Evolutionary conservation across 495 filamentous ascomycete species (phyloP).

Genomic region (Cryomyces minteri): DNA sequence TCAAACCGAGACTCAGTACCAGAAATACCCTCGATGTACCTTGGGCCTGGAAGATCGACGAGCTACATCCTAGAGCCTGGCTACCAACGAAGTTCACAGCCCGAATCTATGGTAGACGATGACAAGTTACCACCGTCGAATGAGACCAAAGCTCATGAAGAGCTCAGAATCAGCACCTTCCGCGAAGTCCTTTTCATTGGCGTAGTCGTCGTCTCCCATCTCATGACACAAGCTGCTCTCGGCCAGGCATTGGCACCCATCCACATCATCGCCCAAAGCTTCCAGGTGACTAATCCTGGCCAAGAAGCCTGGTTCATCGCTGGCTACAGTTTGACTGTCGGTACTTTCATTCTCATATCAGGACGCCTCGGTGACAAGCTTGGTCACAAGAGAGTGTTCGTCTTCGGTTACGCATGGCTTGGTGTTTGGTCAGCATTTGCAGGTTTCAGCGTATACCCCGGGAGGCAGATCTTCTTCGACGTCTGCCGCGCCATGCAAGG

Average conservation of each 20-base stretch:
- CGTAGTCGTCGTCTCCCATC: slow-evolving; percentile 13
- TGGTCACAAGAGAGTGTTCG: slow-evolving; percentile 42
- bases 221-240: slow-evolving; percentile 18
- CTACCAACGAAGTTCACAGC: too few relatives aligned
- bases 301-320: slow-evolving; percentile 34
- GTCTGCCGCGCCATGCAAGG: slow-evolving; percentile 18
- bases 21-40: too few relatives aligned
- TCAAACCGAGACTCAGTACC: too few relatives aligned
- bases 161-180: not conserved
- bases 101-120: too few relatives aligned
- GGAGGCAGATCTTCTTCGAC: slow-evolving; percentile 17
- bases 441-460: slow-evolving; percentile 28
- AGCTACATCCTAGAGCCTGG: too few relatives aligned
- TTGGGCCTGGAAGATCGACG: too few relatives aligned
- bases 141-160: too few relatives aligned
- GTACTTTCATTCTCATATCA: slow-evolving; percentile 44
- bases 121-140: too few relatives aligned
- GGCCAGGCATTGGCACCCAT: slow-evolving; percentile 16
- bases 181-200: slow-evolving; percentile 13
- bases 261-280: slow-evolving; percentile 12
- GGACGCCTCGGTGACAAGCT: slow-evolving; percentile 46
- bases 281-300: slow-evolving; percentile 10
- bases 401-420: slow-evolving; percentile 43
- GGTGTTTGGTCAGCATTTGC: slow-evolving; percentile 38
- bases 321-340: slow-evolving; percentile 39